Percentiles rank a stretch among this genome's conserved stretches.
These are phyloP conservation scores for Xylariaceae sp. DNA, from an alignment of 2,329 filamentous ascomycete species.

Conservation along the genomic window DNA sequence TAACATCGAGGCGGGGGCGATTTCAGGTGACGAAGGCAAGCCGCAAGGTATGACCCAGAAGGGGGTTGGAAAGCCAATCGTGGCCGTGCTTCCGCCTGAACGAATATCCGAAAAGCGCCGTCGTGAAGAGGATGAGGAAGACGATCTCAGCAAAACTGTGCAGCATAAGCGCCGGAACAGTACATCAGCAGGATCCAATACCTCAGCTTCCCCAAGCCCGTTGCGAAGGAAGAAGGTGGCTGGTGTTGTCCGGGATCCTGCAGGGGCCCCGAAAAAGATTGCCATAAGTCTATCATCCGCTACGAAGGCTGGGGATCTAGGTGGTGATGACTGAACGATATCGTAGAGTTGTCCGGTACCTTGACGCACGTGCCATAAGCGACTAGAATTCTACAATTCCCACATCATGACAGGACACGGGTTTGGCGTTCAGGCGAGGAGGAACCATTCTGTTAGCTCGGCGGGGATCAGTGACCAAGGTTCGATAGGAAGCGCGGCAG, in stretches of 20 bases:
- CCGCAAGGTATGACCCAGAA: slow-evolving; percentile 33
- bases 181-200: slow-evolving; percentile 45
- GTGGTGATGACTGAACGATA: slow-evolving; percentile 18
- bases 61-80: slow-evolving; percentile 34
- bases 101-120: slow-evolving; percentile 83
- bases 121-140: slow-evolving; percentile 89
- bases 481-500: slow-evolving; percentile 16
- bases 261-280: slow-evolving; percentile 49
- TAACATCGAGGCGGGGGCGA: slow-evolving; percentile 50
- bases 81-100: slow-evolving; percentile 62
- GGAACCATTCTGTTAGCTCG: slow-evolving; percentile 23
- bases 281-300: slow-evolving; percentile 53
- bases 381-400: slow-evolving; percentile 22
- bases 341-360: slow-evolving; percentile 12
- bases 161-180: slow-evolving; percentile 59
- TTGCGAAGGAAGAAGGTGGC: slow-evolving; percentile 47
- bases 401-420: slow-evolving; percentile 28
- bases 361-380: slow-evolving; percentile 16
- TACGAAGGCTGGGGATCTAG: slow-evolving; percentile 33
- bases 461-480: slow-evolving; percentile 24
- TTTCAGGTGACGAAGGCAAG: slow-evolving; percentile 32
- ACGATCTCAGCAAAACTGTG: slow-evolving; percentile 81
- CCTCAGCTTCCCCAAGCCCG: slow-evolving; percentile 35
- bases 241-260: slow-evolving; percentile 38
- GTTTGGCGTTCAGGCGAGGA: slow-evolving; percentile 30